Evolutionary conservation across 2,329 filamentous ascomycete species (phyloP).

Genomic region (Colletotrichum sojae): DNA sequence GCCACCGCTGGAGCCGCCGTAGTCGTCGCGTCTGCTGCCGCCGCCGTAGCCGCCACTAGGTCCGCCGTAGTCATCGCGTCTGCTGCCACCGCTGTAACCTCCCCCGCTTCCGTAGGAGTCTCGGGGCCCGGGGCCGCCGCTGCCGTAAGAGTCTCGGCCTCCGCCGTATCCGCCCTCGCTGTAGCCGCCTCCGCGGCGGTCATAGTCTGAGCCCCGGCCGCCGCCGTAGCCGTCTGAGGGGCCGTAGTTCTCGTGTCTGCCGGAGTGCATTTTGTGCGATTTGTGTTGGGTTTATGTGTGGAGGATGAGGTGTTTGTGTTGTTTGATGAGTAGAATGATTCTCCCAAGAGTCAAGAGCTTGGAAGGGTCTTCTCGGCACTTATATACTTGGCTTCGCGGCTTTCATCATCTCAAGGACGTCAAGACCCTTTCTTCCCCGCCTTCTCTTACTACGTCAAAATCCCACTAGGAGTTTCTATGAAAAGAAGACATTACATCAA

Average conservation of each 20-base stretch:
- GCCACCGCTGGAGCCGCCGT: background rate
- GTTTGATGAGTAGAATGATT: background rate
- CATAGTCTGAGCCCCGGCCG: constrained; percentile 18
- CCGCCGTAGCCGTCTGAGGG: constrained; percentile 31
- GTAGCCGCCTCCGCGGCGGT: constrained; percentile 17
- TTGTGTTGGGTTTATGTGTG: background rate
- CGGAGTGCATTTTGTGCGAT: constrained; percentile 27
- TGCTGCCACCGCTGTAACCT: background rate
- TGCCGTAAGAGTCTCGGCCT: constrained; percentile 11
- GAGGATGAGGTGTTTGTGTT: background rate
- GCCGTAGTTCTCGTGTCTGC: constrained; percentile 38
- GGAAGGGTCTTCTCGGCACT: background rate
- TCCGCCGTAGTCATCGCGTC: background rate
- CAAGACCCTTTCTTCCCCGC: constrained; percentile 5
- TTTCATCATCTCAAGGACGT: constrained; percentile 11
- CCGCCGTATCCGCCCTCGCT: constrained; percentile 17
- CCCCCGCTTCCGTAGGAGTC: constrained; percentile 1
- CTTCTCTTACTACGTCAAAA: constrained; percentile 28
- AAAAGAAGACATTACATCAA: constrained; percentile 9
- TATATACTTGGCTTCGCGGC: constrained; percentile 20
- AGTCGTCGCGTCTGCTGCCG: constrained; percentile 2
- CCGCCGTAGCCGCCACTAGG: background rate
- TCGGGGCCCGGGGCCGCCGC: background rate
- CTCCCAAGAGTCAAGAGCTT: background rate
- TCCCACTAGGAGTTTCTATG: constrained; percentile 12